phyloP scores from a whole-genome alignment of 176 grass and related monocot genomes.

The Secale cereale region DNA sequence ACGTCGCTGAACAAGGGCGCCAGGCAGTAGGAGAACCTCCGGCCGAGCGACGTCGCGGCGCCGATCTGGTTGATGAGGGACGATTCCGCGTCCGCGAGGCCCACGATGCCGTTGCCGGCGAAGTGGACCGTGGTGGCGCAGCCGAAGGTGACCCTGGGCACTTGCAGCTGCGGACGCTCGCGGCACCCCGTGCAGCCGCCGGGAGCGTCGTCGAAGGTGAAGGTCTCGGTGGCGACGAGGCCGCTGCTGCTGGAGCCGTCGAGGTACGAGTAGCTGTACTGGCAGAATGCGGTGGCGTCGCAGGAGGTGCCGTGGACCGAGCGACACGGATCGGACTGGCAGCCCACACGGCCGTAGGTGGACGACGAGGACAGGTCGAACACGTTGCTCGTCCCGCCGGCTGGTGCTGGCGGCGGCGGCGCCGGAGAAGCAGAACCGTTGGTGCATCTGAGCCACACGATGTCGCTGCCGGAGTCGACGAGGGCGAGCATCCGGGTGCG shows the following conservation, averaged over 20 bases:
- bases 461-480: conserved; percentile 57
- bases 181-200: too few relatives aligned
- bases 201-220: too few relatives aligned
- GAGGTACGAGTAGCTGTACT: too few relatives aligned
- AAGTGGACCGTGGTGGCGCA: conserved; percentile 41
- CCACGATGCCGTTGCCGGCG: conserved; percentile 39
- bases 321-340: background rate
- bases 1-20: conserved; percentile 1
- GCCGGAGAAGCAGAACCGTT: background rate
- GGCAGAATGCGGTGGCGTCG: conserved; percentile 24
- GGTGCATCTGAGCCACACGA: conserved; percentile 45
- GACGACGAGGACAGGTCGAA: conserved; percentile 33
- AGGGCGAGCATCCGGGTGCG: conserved; percentile 23
- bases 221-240: too few relatives aligned
- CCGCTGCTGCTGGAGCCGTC: too few relatives aligned
- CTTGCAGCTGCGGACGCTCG: background rate
- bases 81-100: conserved; percentile 32
- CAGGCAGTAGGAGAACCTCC: conserved; percentile 66
- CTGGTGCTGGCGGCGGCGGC: too few relatives aligned
- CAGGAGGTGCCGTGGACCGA: conserved; percentile 18
- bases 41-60: background rate
- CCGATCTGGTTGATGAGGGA: conserved; percentile 58
- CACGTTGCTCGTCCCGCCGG: background rate
- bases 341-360: conserved; percentile 33
- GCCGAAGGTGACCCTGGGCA: conserved; percentile 34